Conservation (phyloP, 768 basidiomycete genomes). For the Kondoa subrosea region DNA sequence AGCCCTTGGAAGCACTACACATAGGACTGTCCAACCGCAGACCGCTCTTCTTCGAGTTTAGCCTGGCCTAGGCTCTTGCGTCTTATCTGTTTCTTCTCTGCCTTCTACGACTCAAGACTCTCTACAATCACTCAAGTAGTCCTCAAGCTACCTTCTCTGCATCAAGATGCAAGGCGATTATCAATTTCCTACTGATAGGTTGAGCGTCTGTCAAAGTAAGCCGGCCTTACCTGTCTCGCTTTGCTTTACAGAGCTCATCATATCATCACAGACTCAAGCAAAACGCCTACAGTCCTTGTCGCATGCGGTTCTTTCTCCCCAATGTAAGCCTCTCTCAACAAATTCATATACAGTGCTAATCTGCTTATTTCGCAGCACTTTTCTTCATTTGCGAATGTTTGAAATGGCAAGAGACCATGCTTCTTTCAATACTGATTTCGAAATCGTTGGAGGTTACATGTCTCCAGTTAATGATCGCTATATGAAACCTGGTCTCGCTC, state of each 20-base stretch:
- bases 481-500: slow-evolving; percentile 87
- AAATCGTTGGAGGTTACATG: slow-evolving; percentile 87
- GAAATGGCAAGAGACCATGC: slow-evolving; percentile 98
- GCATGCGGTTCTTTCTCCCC: slow-evolving; percentile 97
- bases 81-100: background rate
- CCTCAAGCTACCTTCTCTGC: background rate
- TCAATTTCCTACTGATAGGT: slow-evolving; percentile 32
- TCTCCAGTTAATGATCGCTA: slow-evolving; percentile 92
- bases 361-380: slow-evolving; percentile 13
- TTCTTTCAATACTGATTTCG: slow-evolving; percentile 75
- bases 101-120: too few species aligned
- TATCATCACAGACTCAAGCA: slow-evolving; percentile 27
- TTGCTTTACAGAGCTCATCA: background rate
- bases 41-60: too few species aligned
- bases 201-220: slow-evolving; percentile 32
- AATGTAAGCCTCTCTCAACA: slow-evolving; percentile 42
- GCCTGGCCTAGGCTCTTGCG: background rate
- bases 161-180: slow-evolving; percentile 30
- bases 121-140: background rate
- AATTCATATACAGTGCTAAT: slow-evolving; percentile 56
- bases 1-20: too few species aligned
- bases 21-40: too few species aligned
- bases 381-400: slow-evolving; percentile 59
- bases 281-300: slow-evolving; percentile 76
- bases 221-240: background rate